These are phyloP conservation scores for Saitozyma podzolica DNA, from an alignment of 768 basidiomycete genomes.

Conservation along the genomic window DNA sequence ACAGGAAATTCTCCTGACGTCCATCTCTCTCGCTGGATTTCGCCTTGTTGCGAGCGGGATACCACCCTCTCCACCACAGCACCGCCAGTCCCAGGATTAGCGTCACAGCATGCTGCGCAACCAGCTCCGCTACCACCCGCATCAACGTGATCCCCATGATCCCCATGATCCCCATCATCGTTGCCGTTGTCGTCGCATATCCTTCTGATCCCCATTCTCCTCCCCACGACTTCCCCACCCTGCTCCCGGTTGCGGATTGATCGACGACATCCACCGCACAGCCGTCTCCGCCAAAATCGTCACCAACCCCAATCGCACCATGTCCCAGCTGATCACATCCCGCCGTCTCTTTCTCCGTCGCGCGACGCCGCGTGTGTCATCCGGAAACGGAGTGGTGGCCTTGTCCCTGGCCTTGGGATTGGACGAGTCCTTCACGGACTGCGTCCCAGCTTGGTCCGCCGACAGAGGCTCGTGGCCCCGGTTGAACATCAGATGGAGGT, in stretches of 20 bases:
- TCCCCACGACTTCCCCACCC: background rate
- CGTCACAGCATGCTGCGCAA: constrained; percentile 31
- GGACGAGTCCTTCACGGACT: background rate
- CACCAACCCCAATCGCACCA: constrained; percentile 8
- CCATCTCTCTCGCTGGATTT: constrained; percentile 21
- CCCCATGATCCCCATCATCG: background rate
- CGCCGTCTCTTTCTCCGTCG: too few relatives aligned
- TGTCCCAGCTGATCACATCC: background rate
- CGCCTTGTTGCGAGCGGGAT: constrained; percentile 9
- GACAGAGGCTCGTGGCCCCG: constrained; percentile 34
- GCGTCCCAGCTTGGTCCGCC: constrained; percentile 4
- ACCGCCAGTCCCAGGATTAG: constrained; percentile 14
- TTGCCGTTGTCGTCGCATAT: too few relatives aligned
- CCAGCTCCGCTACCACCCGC: constrained; percentile 19
- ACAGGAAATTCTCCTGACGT: constrained; percentile 43
- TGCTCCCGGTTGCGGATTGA: too few relatives aligned
- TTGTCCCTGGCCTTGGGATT: background rate
- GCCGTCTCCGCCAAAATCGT: constrained; percentile 14
- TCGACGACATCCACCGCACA: background rate
- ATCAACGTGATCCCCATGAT: background rate
- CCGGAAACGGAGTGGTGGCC: too few relatives aligned
- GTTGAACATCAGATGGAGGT: constrained; percentile 52
- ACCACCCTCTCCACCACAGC: constrained; percentile 29
- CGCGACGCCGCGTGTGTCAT: background rate
- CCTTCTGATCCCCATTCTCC: background rate